phyloP scores from a whole-genome alignment of 2,329 filamentous ascomycete species.

The Colletotrichum salicis region DNA sequence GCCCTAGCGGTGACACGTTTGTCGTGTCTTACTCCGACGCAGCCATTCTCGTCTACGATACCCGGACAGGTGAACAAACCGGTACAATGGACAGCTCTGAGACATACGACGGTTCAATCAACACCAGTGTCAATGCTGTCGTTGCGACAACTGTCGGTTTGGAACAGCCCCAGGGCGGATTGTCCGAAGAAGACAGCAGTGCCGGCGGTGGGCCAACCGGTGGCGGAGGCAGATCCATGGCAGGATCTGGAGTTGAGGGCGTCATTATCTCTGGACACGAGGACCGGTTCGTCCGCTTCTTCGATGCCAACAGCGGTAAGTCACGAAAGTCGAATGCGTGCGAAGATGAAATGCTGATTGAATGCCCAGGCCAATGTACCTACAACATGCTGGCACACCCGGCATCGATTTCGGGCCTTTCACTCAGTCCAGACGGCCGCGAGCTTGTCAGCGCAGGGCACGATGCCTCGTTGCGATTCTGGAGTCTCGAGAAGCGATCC shows the following conservation, averaged over 20 bases:
- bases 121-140: constrained; percentile 88
- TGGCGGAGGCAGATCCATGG: constrained; percentile 68
- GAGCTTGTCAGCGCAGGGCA: constrained; percentile 97
- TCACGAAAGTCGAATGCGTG: constrained; percentile 38
- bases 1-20: constrained; percentile 83
- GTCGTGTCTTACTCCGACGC: constrained; percentile 94
- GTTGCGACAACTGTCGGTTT: constrained; percentile 87
- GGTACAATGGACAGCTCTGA: constrained; percentile 93
- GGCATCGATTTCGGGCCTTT: constrained; percentile 89
- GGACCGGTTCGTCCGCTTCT: constrained; percentile 95
- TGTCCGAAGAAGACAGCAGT: constrained; percentile 76
- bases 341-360: background rate
- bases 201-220: constrained; percentile 81
- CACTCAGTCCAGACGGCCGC: constrained; percentile 89
- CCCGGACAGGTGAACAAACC: constrained; percentile 88
- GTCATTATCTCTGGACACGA: constrained; percentile 97
- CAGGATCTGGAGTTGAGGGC: constrained; percentile 85
- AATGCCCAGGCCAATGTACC: constrained; percentile 86
- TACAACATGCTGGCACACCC: constrained; percentile 99
- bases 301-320: constrained; percentile 98
- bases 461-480: constrained; percentile 95
- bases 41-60: constrained; percentile 91
- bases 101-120: constrained; percentile 85
- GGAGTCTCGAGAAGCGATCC: constrained; percentile 93
- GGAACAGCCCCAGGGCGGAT: constrained; percentile 73